Evolutionary conservation across 202 grass and related monocot genomes (phyloP).

Genomic region (Bolboschoenoplectus hybrid): DNA sequence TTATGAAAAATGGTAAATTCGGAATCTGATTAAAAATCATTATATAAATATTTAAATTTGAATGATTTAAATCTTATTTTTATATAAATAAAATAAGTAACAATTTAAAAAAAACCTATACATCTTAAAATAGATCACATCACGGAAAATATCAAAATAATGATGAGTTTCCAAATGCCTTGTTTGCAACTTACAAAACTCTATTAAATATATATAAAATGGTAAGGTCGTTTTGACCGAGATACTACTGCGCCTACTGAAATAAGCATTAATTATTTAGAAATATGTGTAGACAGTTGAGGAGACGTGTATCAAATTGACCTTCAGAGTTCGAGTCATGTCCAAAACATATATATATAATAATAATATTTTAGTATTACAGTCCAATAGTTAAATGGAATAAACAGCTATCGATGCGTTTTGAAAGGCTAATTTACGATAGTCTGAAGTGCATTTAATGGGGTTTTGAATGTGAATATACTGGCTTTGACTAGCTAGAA

Average conservation of each 20-base stretch:
- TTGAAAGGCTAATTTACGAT: constrained; percentile 26
- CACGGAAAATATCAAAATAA: no score
- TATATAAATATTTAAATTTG: neutral
- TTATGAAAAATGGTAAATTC: no score
- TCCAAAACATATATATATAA: neutral
- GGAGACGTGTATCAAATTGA: neutral
- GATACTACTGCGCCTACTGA: constrained; percentile 6
- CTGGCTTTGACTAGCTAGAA: constrained; percentile 21
- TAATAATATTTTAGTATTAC: neutral
- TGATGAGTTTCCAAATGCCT: no score
- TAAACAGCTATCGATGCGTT: neutral
- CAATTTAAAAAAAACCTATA: no score
- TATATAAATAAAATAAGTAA: no score
- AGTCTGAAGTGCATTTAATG: constrained; percentile 36
- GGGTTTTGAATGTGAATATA: constrained; percentile 28
- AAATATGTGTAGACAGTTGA: neutral
- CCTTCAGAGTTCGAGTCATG: neutral
- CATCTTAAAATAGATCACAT: no score
- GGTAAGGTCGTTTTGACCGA: neutral
- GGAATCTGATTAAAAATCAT: no score
- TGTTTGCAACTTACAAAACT: no score
- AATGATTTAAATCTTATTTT: no score
- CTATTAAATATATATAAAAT: neutral
- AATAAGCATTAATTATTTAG: constrained; percentile 16
- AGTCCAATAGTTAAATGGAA: constrained; percentile 2